Evolutionary conservation across 2,329 filamentous ascomycete species (phyloP), one percentile per base, ranked within the genome.

Genomic region (Falciphora oryzae): DNA sequence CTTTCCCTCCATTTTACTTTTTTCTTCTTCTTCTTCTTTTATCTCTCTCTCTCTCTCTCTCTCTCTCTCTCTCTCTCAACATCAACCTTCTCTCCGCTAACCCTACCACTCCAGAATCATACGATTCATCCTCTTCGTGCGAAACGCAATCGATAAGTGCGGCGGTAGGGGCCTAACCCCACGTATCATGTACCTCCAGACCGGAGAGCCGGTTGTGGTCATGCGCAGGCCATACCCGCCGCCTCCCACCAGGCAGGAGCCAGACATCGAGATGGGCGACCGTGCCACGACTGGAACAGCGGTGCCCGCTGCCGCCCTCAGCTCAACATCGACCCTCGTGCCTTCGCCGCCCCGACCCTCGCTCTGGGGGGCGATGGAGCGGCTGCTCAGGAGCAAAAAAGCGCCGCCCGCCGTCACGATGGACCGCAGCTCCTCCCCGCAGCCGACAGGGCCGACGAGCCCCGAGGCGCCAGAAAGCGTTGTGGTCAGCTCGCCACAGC

Each of bases 81-180:
- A 11, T 14, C 6, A 4, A 11, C 6, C 18, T 22, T n/a, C 4
- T 22, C 22, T n/a, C 44, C n/a, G 22, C 44, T 53, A 25, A 53
- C 22, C 18, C 2, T 18, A 25, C 22, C 38, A 11, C 18, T 11
- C 22, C 28, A 72, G 71, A 3, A 8, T 69, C 10, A 60, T 71
- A 2, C 71, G 69, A 50, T 69, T 72, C 35, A 61, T 68, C 60
- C 68, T 74, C 32, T 74, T 71, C 62, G 63, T 73, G 18, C 70
- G 72, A 31, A 70, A 71, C 63, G 73, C 71, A 60, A 59, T 72
- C 13, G 72, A 73, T 25, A 67, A 66, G 57, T 35, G 62, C 7
- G 64, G 66, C 10, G 67, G 66, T 61, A 65, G 63, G 29, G 64
- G 59, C 57, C 61, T 65, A 16, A 67, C 65, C 16, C 68, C 69